phyloP scores from a whole-genome alignment of 371 early-diverging fungal genomes.

The Dinochytrium kinnereticum region DNA sequence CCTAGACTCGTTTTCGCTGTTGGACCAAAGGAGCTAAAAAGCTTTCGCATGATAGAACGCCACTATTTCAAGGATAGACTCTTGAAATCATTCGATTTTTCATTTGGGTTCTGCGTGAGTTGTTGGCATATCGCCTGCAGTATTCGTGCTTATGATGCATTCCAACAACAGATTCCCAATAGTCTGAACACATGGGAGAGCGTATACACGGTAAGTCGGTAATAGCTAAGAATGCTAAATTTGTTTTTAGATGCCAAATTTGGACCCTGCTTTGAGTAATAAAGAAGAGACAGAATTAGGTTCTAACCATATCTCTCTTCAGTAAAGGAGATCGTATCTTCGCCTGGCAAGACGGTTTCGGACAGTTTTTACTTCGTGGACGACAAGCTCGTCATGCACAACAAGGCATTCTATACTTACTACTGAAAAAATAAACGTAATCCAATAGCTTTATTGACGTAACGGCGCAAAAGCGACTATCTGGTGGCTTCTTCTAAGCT shows the following conservation, averaged over 20 bases:
- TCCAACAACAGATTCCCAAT: slow-evolving; percentile 42
- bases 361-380: slow-evolving; percentile 59
- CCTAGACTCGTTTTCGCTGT: slow-evolving; percentile 50
- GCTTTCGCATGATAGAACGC: slow-evolving; percentile 56
- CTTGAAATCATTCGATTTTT: slow-evolving; percentile 54
- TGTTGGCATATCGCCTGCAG: too few species aligned
- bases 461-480: too few species aligned
- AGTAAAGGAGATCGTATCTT: slow-evolving; percentile 48
- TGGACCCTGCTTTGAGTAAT: slow-evolving; percentile 43
- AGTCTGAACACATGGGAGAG: slow-evolving; percentile 54
- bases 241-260: slow-evolving; percentile 38
- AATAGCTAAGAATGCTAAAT: neutral
- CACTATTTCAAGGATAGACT: slow-evolving; percentile 53
- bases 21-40: slow-evolving; percentile 41
- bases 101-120: slow-evolving; percentile 54
- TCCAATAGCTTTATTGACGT: too few species aligned
- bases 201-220: slow-evolving; percentile 42
- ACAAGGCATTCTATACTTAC: slow-evolving; percentile 53
- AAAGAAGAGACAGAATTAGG: too few species aligned
- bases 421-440: too few species aligned
- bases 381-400: slow-evolving; percentile 52
- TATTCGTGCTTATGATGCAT: neutral
- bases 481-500: slow-evolving; percentile 17
- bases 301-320: neutral
- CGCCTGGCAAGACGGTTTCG: slow-evolving; percentile 42